Percentiles rank a stretch among this genome's conserved stretches.
Conservation (phyloP, 208 protist genomes). For the Wallacemonas sp. region DNA sequence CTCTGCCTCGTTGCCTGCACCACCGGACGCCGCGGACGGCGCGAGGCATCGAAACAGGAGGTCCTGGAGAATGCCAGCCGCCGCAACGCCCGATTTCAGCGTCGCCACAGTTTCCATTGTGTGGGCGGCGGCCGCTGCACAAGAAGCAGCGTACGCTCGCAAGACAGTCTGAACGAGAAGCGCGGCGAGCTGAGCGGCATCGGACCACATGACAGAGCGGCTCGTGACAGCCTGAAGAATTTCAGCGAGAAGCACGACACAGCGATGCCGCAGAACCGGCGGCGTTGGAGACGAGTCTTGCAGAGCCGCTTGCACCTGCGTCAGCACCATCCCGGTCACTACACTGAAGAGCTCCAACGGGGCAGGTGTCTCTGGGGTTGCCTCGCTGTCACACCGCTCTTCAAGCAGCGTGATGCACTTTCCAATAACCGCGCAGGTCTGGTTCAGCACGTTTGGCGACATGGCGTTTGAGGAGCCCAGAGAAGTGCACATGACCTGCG, state of each 20-base stretch:
- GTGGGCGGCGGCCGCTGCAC: not conserved
- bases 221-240: not conserved
- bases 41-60: conserved; percentile 10
- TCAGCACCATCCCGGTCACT: not conserved
- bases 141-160: not conserved
- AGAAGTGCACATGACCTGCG: not conserved
- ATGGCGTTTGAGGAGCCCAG: not conserved
- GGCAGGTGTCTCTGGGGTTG: not conserved
- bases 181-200: conserved; percentile 3
- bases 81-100: not conserved
- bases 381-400: not conserved
- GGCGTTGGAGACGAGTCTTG: not conserved
- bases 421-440: conserved; percentile 6
- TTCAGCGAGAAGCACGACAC: conserved; percentile 1
- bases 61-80: conserved; percentile 3
- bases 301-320: not conserved
- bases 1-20: not conserved
- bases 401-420: conserved; percentile 18
- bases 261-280: not conserved
- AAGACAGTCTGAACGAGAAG: not conserved
- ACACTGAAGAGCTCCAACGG: not conserved
- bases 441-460: conserved; percentile 13
- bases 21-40: not conserved
- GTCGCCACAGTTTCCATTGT: not conserved
- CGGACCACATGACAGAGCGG: conserved; percentile 3